Evolutionary conservation across 257 asterid genomes (phyloP), one percentile per base, ranked within the genome.

Genomic region (Petrea volubilis): DNA sequence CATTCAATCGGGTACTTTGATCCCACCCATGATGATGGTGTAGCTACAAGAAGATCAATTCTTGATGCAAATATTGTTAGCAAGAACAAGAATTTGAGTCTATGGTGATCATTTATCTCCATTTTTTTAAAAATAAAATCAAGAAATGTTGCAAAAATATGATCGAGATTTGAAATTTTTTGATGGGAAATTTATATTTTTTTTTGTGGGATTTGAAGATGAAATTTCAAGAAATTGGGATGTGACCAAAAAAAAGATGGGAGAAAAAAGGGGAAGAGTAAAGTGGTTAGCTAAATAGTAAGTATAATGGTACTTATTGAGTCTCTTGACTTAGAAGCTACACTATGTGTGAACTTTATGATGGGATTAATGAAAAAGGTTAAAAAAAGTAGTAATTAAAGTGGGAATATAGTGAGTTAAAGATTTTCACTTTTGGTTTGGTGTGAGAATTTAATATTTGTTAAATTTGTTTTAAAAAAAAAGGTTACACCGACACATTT

Each of bases 1-100:
- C 98, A 93, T 72, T 90, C 93, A 77, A 88, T 84, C 14, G 85
- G 82, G 86, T 87, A 93, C 80, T 88, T 93, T 1, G 98, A 90
- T 81, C 98, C 98, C 29, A 68, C 86, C 98, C 96, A 88, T 43
- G 82, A 63, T 24, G 73, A 6, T 24, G 50, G 15, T 76, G 64
- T 34, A 20, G 56, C 69, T 18, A 51, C 53, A 23, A 60, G 17
- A 61, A 18, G 12, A 20, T 27, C 70, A 47, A 7, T 64, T 41
- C 70, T 72, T 64, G 88, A 71, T 62, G 65, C 72, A 14, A 71
- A 6, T 23, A 66, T 24, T 10, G 75, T 20, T 38, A 81, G 15
- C 25, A 23, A 53, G 4, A 66, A 60, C 36, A 81, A 59, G 68
- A 74, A 65, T 41, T 63, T 76, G 79, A 74, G 63, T 12, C 20